phyloP scores from a whole-genome alignment of 1,139 yeast species.

The Suhomyces kunorum region DNA sequence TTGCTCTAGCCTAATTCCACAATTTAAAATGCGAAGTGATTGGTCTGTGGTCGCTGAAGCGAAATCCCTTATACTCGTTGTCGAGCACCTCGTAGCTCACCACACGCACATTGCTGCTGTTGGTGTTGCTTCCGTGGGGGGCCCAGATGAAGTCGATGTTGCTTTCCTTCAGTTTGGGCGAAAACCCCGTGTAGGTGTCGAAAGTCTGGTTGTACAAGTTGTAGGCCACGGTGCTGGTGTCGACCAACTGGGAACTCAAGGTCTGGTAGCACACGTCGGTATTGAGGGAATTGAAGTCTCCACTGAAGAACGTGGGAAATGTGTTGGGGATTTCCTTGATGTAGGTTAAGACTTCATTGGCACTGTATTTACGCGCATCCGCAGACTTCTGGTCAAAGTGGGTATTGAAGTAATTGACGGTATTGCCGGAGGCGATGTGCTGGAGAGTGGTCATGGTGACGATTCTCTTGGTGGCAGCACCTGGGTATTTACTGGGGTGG shows the following conservation, averaged over 20 bases:
- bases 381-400: slow-evolving; percentile 49
- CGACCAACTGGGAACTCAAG: slow-evolving; percentile 22
- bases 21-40: slow-evolving; percentile 30
- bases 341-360: slow-evolving; percentile 35
- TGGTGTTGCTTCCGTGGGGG: slow-evolving; percentile 18
- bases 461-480: slow-evolving; percentile 45
- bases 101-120: slow-evolving; percentile 13
- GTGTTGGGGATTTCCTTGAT: slow-evolving; percentile 28
- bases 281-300: slow-evolving; percentile 42
- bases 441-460: slow-evolving; percentile 40
- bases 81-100: slow-evolving; percentile 41
- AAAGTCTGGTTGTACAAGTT: slow-evolving; percentile 27
- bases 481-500: slow-evolving; percentile 43
- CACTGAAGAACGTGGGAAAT: slow-evolving; percentile 38
- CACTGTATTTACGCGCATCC: slow-evolving; percentile 35
- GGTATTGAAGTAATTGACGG: slow-evolving; percentile 41
- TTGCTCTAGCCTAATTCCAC: neutral
- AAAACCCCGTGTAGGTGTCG: slow-evolving; percentile 45
- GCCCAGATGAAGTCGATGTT: slow-evolving; percentile 36
- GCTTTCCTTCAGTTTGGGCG: slow-evolving; percentile 24
- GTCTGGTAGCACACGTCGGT: slow-evolving; percentile 35
- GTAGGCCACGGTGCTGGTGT: slow-evolving; percentile 24
- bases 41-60: slow-evolving; percentile 50
- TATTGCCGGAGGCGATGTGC: slow-evolving; percentile 24
- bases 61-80: slow-evolving; percentile 25